Evolutionary conservation across 164 flowering plant genomes (phyloP).

Genomic region (Sedum album): DNA sequence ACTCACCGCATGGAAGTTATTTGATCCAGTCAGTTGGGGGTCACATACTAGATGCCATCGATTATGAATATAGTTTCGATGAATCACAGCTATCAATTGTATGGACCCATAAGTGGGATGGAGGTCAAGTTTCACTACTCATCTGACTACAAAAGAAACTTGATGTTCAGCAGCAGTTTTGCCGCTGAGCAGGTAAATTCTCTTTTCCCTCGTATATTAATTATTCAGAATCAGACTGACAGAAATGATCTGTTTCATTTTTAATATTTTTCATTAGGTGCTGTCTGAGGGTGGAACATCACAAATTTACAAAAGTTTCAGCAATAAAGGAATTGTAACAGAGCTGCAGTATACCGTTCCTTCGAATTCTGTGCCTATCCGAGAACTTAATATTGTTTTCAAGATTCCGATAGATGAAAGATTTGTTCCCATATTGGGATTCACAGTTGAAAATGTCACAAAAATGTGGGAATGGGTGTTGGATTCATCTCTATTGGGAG

Average conservation of each 20-base stretch:
- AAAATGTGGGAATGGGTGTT: no score
- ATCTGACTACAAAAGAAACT: neutral
- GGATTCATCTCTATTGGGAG: no score
- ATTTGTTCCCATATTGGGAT: no score
- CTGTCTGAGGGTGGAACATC: neutral
- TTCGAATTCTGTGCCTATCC: no score
- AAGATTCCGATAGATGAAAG: no score
- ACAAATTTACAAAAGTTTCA: no score
- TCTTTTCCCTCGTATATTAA: neutral
- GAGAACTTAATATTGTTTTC: no score
- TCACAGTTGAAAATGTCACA: no score
- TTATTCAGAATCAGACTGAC: neutral
- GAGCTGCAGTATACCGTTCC: no score
- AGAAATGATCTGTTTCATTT: neutral
- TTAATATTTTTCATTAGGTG: neutral
- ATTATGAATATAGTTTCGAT: neutral
- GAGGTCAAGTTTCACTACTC: neutral
- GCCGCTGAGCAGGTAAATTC: neutral
- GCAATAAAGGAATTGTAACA: no score
- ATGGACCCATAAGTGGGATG: neutral
- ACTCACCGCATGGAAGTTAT: neutral
- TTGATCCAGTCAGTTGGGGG: neutral
- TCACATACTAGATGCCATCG: neutral
- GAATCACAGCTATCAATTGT: neutral
- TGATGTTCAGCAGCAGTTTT: neutral